These are phyloP conservation scores for Mortierella sp. DNA, from an alignment of 371 early-diverging fungal species.

Conservation along the genomic window DNA sequence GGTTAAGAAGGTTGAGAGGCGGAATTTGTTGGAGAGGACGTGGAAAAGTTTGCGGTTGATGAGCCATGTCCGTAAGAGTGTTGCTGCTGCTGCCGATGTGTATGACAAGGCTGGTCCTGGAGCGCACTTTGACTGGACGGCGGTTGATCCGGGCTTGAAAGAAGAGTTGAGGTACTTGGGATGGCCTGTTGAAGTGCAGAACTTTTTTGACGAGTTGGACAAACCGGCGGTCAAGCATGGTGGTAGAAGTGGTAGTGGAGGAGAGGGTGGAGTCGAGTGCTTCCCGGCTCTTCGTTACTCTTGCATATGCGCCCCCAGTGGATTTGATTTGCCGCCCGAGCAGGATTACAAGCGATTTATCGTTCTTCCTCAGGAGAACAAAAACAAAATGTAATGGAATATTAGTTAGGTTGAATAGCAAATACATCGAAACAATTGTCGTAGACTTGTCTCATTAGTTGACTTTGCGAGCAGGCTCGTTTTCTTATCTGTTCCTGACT, in stretches of 20 bases:
- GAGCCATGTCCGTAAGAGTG: background rate
- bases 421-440: no score
- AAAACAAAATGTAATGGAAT: no score
- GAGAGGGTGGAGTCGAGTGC: background rate
- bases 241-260: background rate
- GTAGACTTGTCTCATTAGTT: no score
- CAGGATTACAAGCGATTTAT: background rate
- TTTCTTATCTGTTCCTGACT: no score
- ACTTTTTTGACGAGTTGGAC: background rate
- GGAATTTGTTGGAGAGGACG: background rate
- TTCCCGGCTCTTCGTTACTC: background rate
- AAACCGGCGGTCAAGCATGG: background rate
- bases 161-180: background rate
- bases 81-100: background rate
- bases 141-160: background rate
- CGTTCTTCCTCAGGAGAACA: no score
- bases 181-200: background rate
- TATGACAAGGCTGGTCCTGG: background rate
- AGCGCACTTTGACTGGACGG: background rate
- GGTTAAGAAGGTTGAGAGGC: background rate
- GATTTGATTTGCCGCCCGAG: background rate
- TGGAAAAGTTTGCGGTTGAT: background rate
- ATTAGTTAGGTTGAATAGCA: no score
- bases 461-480: no score
- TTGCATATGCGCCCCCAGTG: background rate